Evolutionary conservation across 2,329 filamentous ascomycete species (phyloP), one percentile per base, ranked within the genome.

Genomic region (Drechslerella coelobrocha): DNA sequence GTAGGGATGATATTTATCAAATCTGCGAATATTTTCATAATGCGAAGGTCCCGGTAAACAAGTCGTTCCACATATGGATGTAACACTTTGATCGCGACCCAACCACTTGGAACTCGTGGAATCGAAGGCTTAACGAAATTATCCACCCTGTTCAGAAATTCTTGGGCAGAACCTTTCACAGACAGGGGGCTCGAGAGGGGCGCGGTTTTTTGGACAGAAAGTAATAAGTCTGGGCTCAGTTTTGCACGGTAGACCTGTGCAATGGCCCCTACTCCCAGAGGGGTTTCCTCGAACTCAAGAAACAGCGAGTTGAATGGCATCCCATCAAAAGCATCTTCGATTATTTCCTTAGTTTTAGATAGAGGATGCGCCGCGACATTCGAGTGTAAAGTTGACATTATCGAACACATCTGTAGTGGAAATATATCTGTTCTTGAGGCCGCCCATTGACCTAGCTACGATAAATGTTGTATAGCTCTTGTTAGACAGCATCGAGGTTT

Each of bases 221-320:
- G 84, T 4, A 89, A 87, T 56, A 97, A 81, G 74, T 90, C 88
- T 0, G 89, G 85, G 77, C 92, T 95, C 48, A 99, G 81, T 78
- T 92, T 97, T 0, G 94, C 94, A 78, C 91, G 95, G 83, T 99
- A 99, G 1, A 97, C 94, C 78, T 99, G 94, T 0, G 94, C 94
- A 75, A 99, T 97, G 27, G 94, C 94, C 9, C 94, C 94, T 0
- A 97, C 93, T 0, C 94, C 94, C 0, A 99, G 81, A 0, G 94
- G 94, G 74, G 83, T 86, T 79, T 95, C 90, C 26, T 97, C 84
- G 74, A 99, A 99, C 78, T 97, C 94, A 27, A 96, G 91, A 75
- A 99, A 99, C 68, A 99, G 97, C 3, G 96, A 90, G 10, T 93
- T 87, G 73, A 99, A 97, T 0, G 80, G 76, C 61, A 89, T 84